Percentiles rank a stretch among this genome's conserved stretches.
These are phyloP conservation scores for Terfezia boudieri DNA, from an alignment of 495 filamentous ascomycete species.

Conservation along the genomic window DNA sequence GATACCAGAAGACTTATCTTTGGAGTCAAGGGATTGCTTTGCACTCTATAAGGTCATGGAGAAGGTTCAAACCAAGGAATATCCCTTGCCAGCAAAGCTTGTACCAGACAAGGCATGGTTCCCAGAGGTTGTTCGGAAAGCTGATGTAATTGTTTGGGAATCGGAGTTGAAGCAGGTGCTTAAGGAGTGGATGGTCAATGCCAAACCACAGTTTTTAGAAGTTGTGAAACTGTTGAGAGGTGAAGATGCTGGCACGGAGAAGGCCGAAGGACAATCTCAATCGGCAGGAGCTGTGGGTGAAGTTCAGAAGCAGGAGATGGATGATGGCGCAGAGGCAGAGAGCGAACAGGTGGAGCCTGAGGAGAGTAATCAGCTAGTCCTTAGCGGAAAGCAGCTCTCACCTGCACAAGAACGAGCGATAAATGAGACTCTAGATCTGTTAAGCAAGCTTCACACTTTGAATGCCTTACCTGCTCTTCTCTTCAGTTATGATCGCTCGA, in stretches of 20 bases:
- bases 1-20: constrained; percentile 38
- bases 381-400: neutral
- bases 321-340: constrained; percentile 2
- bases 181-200: constrained; percentile 34
- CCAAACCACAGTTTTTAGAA: constrained; percentile 32
- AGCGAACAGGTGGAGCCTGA: neutral
- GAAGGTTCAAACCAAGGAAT: constrained; percentile 26
- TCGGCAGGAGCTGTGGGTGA: too few species aligned
- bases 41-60: constrained; percentile 39
- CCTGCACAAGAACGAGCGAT: constrained; percentile 9
- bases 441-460: constrained; percentile 36
- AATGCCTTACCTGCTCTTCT: constrained; percentile 49
- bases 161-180: constrained; percentile 34
- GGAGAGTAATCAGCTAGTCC: neutral
- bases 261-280: neutral
- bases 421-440: constrained; percentile 34
- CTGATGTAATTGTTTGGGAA: constrained; percentile 45
- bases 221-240: neutral
- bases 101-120: neutral
- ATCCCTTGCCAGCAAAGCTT: constrained; percentile 21
- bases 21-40: constrained; percentile 51
- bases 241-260: too few species aligned
- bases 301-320: constrained; percentile 24
- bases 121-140: constrained; percentile 30
- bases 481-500: constrained; percentile 49